Base-by-base conservation (phyloP, 1,284 basidiomycete species). In the Rugosomyces carneus region DNA sequence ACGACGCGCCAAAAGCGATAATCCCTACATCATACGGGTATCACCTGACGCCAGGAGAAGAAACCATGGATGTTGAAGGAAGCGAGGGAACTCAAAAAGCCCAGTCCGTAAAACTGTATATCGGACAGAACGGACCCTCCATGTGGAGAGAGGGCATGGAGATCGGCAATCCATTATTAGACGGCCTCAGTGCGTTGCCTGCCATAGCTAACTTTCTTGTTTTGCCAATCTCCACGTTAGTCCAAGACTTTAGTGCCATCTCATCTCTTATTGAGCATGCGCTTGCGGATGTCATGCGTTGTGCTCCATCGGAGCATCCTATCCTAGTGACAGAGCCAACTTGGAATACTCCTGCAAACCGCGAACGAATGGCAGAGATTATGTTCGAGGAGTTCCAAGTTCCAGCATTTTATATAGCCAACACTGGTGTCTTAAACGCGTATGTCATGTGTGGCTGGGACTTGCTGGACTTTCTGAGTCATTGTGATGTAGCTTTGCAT, bases 361-460 rank as follows among this genome's bases (percentile, higher is more conserved):
- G 95, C 40, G 93, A 98, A 68, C 77, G 84, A 41, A 88, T 98
- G 82, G 89, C 92, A 10, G 92, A 99, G 68, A 85, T 99, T 47
- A 92, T 95, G 70, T 99, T 99, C 61, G 96, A 99, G 67, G 87
- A 94, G 51, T 93, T 97, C 58, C 73, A 90, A 42, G 89, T 87
- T 6, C 96, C 96, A 1, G 96, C 95, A 0, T 93, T 96, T 68
- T 99, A 99, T 64, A 89, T 97, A 42, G 93, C 95, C 26, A 97
- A 98, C 61, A 87, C 89, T 19, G 88, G 90, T n/a, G 95, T 99
- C 11, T 70, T 99, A 43, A 95, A 91, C 64, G 89, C 93, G 86
- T 94, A 66, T 59, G 88, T 73, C 31, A 19, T 34, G 21, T 40
- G 11, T n/a, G 10, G 32, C 13, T 4, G 38, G 32, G 44, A 3